These are phyloP conservation scores for Geotrichum bryndzae DNA, from an alignment of 1,139 yeast genomes.

Conservation along the genomic window DNA sequence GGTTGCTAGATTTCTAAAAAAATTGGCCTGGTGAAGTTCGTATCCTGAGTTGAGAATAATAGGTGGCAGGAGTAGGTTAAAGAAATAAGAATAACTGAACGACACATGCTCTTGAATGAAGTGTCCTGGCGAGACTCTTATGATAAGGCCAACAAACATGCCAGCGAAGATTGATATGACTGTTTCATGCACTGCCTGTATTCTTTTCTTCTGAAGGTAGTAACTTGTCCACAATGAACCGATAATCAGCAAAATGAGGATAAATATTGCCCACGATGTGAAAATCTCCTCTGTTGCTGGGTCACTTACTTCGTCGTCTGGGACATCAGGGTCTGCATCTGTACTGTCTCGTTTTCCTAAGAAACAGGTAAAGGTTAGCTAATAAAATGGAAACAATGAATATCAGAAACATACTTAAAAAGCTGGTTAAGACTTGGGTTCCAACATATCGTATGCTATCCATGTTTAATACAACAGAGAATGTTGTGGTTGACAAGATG, in stretches of 20 bases:
- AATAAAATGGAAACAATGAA: not conserved
- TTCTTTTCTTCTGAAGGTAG: slow-evolving; percentile 82
- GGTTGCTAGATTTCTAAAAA: slow-evolving; percentile 86
- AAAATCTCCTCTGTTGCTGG: slow-evolving; percentile 96
- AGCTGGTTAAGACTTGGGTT: slow-evolving; percentile 12
- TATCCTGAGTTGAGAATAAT: slow-evolving; percentile 94
- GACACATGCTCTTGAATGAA: slow-evolving; percentile 95
- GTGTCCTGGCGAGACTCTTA: slow-evolving; percentile 89
- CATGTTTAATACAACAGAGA: not conserved
- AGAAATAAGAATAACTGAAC: slow-evolving; percentile 89
- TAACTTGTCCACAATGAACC: slow-evolving; percentile 94
- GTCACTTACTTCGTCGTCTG: slow-evolving; percentile 62
- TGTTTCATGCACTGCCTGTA: slow-evolving; percentile 94
- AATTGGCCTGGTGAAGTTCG: slow-evolving; percentile 91
- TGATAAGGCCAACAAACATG: slow-evolving; percentile 88
- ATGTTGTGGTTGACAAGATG: not conserved
- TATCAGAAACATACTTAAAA: slow-evolving; percentile 15
- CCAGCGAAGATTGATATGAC: slow-evolving; percentile 94
- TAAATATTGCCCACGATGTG: slow-evolving; percentile 94
- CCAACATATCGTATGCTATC: slow-evolving; percentile 6
- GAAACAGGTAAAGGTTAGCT: not conserved
- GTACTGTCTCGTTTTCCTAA: slow-evolving; percentile 33
- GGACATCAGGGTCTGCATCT: slow-evolving; percentile 38
- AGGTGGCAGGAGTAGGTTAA: slow-evolving; percentile 91
- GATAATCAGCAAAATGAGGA: slow-evolving; percentile 70